phyloP scores from a whole-genome alignment of 1,284 basidiomycete genomes.

The Ganoderma resinaceum region DNA sequence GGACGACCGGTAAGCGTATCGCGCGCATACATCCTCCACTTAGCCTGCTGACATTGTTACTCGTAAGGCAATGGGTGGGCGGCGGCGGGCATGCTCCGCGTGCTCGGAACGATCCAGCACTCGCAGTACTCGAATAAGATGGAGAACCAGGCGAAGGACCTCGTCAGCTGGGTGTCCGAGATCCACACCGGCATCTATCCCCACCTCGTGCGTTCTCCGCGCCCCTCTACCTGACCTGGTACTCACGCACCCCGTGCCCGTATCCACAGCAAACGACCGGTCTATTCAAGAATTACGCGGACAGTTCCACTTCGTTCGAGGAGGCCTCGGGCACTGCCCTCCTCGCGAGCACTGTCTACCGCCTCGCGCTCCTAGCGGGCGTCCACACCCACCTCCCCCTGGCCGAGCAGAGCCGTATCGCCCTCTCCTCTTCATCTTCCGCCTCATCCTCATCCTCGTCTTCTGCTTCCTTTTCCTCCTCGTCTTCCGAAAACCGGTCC shows the following conservation, averaged over 20 bases:
- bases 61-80: conserved; percentile 78
- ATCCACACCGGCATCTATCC: conserved; percentile 78
- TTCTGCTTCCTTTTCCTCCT: conserved; percentile 14
- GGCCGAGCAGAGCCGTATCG: conserved; percentile 63
- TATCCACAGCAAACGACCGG: conserved; percentile 60
- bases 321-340: conserved; percentile 82
- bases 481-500: conserved; percentile 26
- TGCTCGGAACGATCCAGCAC: conserved; percentile 74
- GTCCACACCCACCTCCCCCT: conserved; percentile 57
- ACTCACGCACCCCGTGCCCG: no score
- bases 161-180: conserved; percentile 73
- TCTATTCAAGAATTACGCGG: conserved; percentile 82
- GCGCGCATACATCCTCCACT: not conserved
- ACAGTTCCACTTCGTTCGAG: conserved; percentile 66
- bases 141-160: conserved; percentile 61
- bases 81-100: conserved; percentile 85
- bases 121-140: conserved; percentile 63
- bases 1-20: conserved; percentile 70
- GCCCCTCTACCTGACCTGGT: not conserved
- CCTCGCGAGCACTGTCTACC: conserved; percentile 80
- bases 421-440: conserved; percentile 49
- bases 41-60: not conserved
- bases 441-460: conserved; percentile 12
- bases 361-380: conserved; percentile 61
- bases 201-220: conserved; percentile 47